Evolutionary conservation across 2,329 filamentous ascomycete species (phyloP), one percentile per base, ranked within the genome.

Genomic region (Sporothrix pallida): DNA sequence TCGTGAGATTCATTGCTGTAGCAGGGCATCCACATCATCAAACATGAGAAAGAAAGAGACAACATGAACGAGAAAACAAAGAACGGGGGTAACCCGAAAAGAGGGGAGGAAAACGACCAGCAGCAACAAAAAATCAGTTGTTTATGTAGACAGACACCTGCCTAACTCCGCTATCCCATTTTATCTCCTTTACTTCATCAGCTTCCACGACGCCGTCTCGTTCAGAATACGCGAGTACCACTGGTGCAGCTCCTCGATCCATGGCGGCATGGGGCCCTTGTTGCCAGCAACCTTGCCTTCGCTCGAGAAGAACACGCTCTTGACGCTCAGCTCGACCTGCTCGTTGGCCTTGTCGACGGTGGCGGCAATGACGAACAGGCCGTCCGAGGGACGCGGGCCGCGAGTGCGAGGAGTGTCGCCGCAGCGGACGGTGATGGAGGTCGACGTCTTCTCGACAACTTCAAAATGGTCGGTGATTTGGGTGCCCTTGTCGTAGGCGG

Each of bases 391-490:
- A 8, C 91, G 85, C 1, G 87, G 85, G 0, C 83, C 86, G 62
- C 82, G 83, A 62, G 87, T 87, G 26, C 88, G 83, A 0, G 91
- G 91, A 1, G 88, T 88, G 75, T 90, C 91, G 17, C 91, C 91
- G 76, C 88, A 91, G 26, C 91, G 88, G 26, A 93, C 85, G 0
- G 89, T 85, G 74, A 93, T 90, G 12, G 85, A 83, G 7, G 84
- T 85, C 0, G 87, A 83, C 0, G 87, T 90, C 81, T 91, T 91
- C 71, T 90, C 87, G 0, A 93, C 83, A 0, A 93, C 90, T 80
- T 93, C 89, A 78, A 93, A 93, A 80, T 93, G 91, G 79, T 93
- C 90, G 2, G 89, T 91, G 73, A 93, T 87, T 56, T 84, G 79
- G 0, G 91, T 91, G 48, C 91, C 91, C 54, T 86, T 83, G 23